These are phyloP conservation scores for Saturnispora sekii DNA, from an alignment of 805 yeast species.

Conservation along the genomic window DNA sequence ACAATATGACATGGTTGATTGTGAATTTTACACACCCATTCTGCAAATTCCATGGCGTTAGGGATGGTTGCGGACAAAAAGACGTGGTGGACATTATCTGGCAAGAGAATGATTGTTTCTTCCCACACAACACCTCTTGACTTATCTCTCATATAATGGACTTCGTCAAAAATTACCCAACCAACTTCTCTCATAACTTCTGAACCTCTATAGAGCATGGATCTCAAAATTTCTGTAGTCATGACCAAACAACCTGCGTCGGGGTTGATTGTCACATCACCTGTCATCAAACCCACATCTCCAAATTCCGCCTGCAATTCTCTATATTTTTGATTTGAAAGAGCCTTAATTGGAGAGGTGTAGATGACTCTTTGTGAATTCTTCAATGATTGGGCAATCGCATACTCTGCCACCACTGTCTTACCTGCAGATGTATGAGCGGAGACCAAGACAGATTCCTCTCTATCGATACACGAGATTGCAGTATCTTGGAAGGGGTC, in stretches of 20 bases:
- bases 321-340: constrained; percentile 84
- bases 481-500: constrained; percentile 99
- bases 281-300: constrained; percentile 91
- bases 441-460: constrained; percentile 89
- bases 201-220: constrained; percentile 95
- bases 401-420: constrained; percentile 94
- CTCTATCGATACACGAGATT: constrained; percentile 89
- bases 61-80: constrained; percentile 93
- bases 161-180: constrained; percentile 95
- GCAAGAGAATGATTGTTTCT: constrained; percentile 95
- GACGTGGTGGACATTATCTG: constrained; percentile 90
- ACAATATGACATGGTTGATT: constrained; percentile 97
- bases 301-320: constrained; percentile 34
- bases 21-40: constrained; percentile 95
- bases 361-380: constrained; percentile 90
- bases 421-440: constrained; percentile 98
- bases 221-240: constrained; percentile 94
- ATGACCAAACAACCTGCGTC: constrained; percentile 93
- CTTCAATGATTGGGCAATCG: constrained; percentile 88
- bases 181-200: constrained; percentile 95
- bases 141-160: constrained; percentile 93
- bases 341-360: constrained; percentile 89
- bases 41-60: constrained; percentile 96
- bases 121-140: constrained; percentile 99
- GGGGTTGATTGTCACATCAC: constrained; percentile 95